Evolutionary conservation across 1,284 basidiomycete genomes (phyloP).

Genomic region (Takashimella koratensis): DNA sequence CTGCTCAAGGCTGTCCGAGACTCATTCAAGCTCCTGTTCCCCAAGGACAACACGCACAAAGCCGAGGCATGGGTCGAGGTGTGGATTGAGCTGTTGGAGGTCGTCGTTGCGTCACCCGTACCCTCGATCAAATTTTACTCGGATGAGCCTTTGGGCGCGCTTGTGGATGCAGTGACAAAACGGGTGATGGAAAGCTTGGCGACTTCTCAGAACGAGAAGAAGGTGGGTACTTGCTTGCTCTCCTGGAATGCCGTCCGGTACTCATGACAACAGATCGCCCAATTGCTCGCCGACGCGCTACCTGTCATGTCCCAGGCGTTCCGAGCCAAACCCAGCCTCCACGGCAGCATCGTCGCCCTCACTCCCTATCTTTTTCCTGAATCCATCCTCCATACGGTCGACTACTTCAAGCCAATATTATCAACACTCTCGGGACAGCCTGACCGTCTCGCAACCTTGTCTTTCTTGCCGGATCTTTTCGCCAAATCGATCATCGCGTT

Average conservation of each 20-base stretch:
- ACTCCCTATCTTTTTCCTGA: slow-evolving; percentile 26
- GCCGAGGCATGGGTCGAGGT: slow-evolving; percentile 33
- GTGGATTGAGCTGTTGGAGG: slow-evolving; percentile 18
- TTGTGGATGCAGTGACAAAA: too few relatives aligned
- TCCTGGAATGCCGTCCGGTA: background rate
- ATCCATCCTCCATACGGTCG: slow-evolving; percentile 18
- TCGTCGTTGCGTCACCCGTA: slow-evolving; percentile 1
- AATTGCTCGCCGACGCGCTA: slow-evolving; percentile 17
- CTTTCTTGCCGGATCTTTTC: slow-evolving; percentile 25
- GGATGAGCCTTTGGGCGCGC: slow-evolving; percentile 4
- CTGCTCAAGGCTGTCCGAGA: background rate
- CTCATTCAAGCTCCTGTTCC: slow-evolving; percentile 16
- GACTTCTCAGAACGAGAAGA: slow-evolving; percentile 24
- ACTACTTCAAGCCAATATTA: slow-evolving; percentile 16
- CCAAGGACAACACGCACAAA: slow-evolving; percentile 11
- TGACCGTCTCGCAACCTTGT: slow-evolving; percentile 7
- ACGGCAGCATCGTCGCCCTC: slow-evolving; percentile 10
- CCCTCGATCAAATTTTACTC: background rate
- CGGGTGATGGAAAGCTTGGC: slow-evolving; percentile 7
- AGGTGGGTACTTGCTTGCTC: too few relatives aligned
- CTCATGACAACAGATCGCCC: slow-evolving; percentile 22
- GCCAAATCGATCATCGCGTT: slow-evolving; percentile 19
- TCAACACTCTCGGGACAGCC: background rate
- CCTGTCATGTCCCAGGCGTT: slow-evolving; percentile 18
- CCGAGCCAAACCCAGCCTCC: slow-evolving; percentile 14